Evolutionary conservation across 257 asterid species (phyloP), one percentile per base, ranked within the genome.

Genomic region (Coffea canephora): DNA sequence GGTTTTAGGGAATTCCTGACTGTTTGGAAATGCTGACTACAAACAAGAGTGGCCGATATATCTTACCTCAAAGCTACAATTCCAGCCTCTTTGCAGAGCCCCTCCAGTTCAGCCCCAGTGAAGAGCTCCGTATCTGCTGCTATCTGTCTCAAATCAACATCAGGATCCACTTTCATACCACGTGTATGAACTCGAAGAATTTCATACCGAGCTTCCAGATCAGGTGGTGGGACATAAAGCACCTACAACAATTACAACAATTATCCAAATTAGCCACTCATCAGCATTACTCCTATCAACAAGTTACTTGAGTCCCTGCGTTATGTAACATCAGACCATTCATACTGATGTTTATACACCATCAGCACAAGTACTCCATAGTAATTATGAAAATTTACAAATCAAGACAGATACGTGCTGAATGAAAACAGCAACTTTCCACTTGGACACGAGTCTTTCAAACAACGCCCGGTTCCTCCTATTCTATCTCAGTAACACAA

Each of bases 181-280:
- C 97, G 96, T 6, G 96, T 89, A 69, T 89, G 99, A 23, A 95
- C 93, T n/a, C 88, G n/a, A 2, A 95, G 97, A 85, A 95, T 90
- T 83, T 95, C 98, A 39, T 84, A 81, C 73, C 99, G 87, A 41
- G 90, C 88, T 74, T 93, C 98, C 27, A 83, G 23, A 88, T 95
- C 99, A 19, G 99, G 99, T 11, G 97, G 97, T 6, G 99, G 98
- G 36, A 95, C 96, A 57, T 95, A 88, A 78, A 95, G 98, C 77
- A 95, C 94, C 99, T 95, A 64, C 23, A 69, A 77, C 67, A 27
- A 27, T 27, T 27, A 27, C 31, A 27, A 27, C 31, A n/a, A 5
- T 50, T 2, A 62, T 69, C 16, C 59, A 69, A 77, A 77, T 71
- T 59, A 79, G 74, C 10, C 45, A 69, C 4, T 41, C 48, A 14